These are phyloP conservation scores for Jaltomata sinuosa DNA, from an alignment of 257 asterid species.

Conservation along the genomic window DNA sequence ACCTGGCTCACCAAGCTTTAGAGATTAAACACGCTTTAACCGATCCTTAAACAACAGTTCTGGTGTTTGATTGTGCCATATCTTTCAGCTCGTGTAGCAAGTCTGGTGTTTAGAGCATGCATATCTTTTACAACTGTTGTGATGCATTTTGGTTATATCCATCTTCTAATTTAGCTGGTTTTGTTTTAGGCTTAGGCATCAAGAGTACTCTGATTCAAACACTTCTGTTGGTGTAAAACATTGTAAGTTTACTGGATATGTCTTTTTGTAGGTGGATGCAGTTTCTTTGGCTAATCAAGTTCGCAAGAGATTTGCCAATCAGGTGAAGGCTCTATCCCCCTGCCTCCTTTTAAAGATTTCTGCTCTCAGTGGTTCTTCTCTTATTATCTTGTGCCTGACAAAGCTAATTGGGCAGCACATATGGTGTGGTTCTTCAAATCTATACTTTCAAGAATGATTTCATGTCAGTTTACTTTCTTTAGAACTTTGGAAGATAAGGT, in stretches of 20 bases:
- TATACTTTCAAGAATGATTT: not conserved
- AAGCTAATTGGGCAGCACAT: not conserved
- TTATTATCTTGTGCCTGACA: not conserved
- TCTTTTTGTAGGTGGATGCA: conserved; percentile 72
- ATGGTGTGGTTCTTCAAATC: not conserved
- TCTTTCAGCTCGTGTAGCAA: not conserved
- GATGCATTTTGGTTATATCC: not conserved
- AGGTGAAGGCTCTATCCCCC: conserved; percentile 33
- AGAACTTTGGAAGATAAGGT: not conserved
- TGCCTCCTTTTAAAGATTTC: not conserved
- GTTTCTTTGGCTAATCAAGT: conserved; percentile 62
- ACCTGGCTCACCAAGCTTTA: not conserved
- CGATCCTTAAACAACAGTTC: not conserved
- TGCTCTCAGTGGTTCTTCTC: not conserved
- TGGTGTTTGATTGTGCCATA: not conserved
- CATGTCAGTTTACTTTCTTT: not conserved
- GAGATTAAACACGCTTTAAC: not conserved
- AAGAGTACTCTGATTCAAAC: not conserved
- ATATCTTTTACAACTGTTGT: not conserved
- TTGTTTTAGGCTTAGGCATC: not conserved
- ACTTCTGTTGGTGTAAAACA: not conserved
- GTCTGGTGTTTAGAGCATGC: not conserved
- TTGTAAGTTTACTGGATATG: conserved; percentile 8
- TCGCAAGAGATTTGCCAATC: conserved; percentile 59
- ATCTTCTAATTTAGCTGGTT: not conserved